Conservation (phyloP, 768 basidiomycete species). For the Terana coerulea region DNA sequence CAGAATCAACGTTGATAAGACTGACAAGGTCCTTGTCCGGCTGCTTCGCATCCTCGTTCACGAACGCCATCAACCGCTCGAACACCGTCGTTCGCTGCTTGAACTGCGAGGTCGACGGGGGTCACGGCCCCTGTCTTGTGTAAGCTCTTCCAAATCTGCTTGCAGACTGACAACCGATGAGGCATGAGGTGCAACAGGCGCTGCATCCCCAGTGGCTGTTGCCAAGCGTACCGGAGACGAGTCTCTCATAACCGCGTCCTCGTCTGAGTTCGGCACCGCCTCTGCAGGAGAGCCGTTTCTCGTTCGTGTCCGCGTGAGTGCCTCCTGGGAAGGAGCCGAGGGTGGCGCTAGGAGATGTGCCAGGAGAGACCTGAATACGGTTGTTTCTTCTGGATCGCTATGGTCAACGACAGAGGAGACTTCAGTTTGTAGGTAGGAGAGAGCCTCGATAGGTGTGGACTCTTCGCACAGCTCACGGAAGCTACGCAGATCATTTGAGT, state of each 20-base stretch:
- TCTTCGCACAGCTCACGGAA: slow-evolving; percentile 83
- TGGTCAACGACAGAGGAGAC: slow-evolving; percentile 74
- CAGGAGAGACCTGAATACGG: slow-evolving; percentile 61
- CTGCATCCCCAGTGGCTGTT: too few relatives aligned
- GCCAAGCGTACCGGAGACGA: not conserved
- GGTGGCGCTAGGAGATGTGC: slow-evolving; percentile 50
- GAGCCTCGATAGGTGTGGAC: slow-evolving; percentile 54
- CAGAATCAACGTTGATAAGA: slow-evolving; percentile 42
- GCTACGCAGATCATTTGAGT: slow-evolving; percentile 31
- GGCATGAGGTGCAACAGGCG: not conserved
- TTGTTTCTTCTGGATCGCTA: slow-evolving; percentile 54
- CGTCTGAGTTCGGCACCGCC: not conserved
- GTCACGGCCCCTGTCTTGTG: slow-evolving; percentile 16
- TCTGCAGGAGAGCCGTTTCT: not conserved
- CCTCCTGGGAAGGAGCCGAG: not conserved
- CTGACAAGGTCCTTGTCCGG: slow-evolving; percentile 62
- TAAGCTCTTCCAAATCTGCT: slow-evolving; percentile 27
- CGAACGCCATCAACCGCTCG: slow-evolving; percentile 59
- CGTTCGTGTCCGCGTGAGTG: not conserved
- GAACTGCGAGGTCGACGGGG: slow-evolving; percentile 47
- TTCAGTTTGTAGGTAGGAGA: slow-evolving; percentile 66
- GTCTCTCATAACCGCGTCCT: slow-evolving; percentile 1
- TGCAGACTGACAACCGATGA: slow-evolving; percentile 16
- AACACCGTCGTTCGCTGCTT: slow-evolving; percentile 68
- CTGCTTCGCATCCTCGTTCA: slow-evolving; percentile 62